These are phyloP conservation scores for Chaetothyriales sp. DNA, from an alignment of 2,329 filamentous ascomycete genomes.

Conservation along the genomic window DNA sequence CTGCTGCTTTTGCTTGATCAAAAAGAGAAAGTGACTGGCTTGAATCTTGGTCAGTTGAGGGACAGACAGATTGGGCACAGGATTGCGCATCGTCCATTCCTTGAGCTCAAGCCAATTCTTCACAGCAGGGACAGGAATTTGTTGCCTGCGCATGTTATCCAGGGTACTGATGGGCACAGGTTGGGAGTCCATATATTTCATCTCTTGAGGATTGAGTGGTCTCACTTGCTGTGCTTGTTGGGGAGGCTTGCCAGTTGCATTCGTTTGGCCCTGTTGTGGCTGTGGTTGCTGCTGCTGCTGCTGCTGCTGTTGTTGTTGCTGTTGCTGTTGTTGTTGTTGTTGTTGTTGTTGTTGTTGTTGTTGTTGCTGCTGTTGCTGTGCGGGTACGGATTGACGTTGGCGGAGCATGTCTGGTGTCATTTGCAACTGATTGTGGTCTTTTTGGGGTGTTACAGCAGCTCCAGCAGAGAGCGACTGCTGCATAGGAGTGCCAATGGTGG, in stretches of 20 bases:
- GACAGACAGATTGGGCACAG: conserved; percentile 8
- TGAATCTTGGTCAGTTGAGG: conserved; percentile 11
- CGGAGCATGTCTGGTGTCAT: conserved; percentile 13
- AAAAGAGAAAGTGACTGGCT: conserved; percentile 9
- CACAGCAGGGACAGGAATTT: conserved; percentile 8
- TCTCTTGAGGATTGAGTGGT: conserved; percentile 10
- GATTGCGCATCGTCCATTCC: conserved; percentile 12
- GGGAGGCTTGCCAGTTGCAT: conserved; percentile 8
- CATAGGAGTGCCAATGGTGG: conserved; percentile 7
- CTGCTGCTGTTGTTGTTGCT: conserved; percentile 18
- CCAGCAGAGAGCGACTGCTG: conserved; percentile 16
- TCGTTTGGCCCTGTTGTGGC: conserved; percentile 5
- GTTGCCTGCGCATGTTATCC: conserved; percentile 8
- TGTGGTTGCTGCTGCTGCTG: conserved; percentile 16
- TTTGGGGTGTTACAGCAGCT: conserved; percentile 7
- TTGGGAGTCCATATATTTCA: conserved; percentile 15
- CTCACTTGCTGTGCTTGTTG: conserved; percentile 3
- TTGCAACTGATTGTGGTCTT: conserved; percentile 7
- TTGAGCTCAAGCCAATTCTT: conserved; percentile 13
- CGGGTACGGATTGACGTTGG: conserved; percentile 7
- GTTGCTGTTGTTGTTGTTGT: conserved; percentile 17
- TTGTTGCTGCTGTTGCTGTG: conserved; percentile 13
- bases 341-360: conserved; percentile 20
- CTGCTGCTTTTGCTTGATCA: conserved; percentile 1
- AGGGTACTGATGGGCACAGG: conserved; percentile 9